Evolutionary conservation across 2,329 filamentous ascomycete genomes (phyloP).

Genomic region (Teratosphaeria destructans): DNA sequence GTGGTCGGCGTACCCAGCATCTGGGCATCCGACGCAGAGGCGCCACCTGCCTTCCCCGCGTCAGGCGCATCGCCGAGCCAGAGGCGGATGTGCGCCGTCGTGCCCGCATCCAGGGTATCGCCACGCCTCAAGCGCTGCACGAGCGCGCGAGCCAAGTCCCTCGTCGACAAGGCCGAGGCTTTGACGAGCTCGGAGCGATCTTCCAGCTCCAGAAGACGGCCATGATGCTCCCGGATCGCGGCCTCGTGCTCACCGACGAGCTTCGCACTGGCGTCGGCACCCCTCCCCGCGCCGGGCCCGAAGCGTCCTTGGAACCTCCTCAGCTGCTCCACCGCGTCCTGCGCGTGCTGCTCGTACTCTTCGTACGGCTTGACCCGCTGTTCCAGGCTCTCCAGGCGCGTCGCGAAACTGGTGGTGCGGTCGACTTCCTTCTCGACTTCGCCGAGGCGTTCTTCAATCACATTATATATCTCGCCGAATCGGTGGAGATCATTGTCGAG

Average conservation of each 20-base stretch:
- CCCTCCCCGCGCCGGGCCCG: not conserved
- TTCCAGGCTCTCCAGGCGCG: not conserved
- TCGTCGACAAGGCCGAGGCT: not conserved
- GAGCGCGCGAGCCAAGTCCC: slow-evolving; percentile 1
- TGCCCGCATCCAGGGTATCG: not conserved
- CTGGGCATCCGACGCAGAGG: not conserved
- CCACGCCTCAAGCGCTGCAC: slow-evolving; percentile 1
- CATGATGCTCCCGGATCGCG: not conserved
- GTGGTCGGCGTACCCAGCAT: slow-evolving; percentile 1
- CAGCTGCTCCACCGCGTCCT: slow-evolving; percentile 3
- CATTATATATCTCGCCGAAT: slow-evolving; percentile 1
- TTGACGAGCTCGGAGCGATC: slow-evolving; percentile 1
- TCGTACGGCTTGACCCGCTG: slow-evolving; percentile 5
- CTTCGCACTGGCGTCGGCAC: not conserved
- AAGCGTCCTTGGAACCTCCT: not conserved
- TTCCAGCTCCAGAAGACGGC: not conserved
- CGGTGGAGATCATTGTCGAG: not conserved
- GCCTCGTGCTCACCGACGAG: slow-evolving; percentile 1
- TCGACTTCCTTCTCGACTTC: not conserved
- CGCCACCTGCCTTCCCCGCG: not conserved
- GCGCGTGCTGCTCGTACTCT: slow-evolving; percentile 3
- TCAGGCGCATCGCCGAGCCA: not conserved
- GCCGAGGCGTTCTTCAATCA: slow-evolving; percentile 1
- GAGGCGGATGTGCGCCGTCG: not conserved
- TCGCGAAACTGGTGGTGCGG: not conserved